phyloP scores from a whole-genome alignment of 129 eudicot genomes.

The Ambrosia artemisiifolia region DNA sequence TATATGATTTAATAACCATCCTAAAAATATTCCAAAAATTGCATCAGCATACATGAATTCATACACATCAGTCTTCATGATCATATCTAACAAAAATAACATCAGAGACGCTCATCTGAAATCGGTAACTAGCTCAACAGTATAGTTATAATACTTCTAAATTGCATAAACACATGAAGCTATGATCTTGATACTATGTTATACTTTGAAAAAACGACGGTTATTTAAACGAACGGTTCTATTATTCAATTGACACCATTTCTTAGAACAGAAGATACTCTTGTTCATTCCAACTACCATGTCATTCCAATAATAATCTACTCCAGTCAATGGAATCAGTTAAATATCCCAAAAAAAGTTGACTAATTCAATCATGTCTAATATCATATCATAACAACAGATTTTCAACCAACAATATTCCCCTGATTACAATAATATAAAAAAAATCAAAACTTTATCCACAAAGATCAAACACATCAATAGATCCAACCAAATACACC shows the following conservation, averaged over 20 bases:
- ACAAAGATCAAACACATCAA: background rate
- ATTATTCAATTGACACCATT: conserved; percentile 2
- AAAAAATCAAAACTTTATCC: background rate
- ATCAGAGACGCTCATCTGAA: background rate
- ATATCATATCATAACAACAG: background rate
- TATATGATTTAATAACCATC: conserved; percentile 4
- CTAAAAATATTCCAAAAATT: background rate
- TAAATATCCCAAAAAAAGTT: background rate
- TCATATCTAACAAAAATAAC: background rate
- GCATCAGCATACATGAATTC: background rate
- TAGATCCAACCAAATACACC: conserved; percentile 21
- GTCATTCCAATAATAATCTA: too few species aligned
- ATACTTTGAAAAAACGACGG: background rate
- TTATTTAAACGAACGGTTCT: background rate
- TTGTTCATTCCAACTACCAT: too few species aligned
- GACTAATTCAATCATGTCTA: background rate
- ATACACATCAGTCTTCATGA: background rate
- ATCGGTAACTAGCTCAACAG: background rate
- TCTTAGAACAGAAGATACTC: background rate
- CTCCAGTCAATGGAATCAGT: background rate
- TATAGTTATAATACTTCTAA: background rate
- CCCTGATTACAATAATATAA: conserved; percentile 6
- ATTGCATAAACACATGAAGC: conserved; percentile 2
- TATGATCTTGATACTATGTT: background rate
- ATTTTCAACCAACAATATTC: conserved; percentile 1